These are phyloP conservation scores for Mucor indicus DNA, from an alignment of 371 early-diverging fungal genomes.

Conservation along the genomic window DNA sequence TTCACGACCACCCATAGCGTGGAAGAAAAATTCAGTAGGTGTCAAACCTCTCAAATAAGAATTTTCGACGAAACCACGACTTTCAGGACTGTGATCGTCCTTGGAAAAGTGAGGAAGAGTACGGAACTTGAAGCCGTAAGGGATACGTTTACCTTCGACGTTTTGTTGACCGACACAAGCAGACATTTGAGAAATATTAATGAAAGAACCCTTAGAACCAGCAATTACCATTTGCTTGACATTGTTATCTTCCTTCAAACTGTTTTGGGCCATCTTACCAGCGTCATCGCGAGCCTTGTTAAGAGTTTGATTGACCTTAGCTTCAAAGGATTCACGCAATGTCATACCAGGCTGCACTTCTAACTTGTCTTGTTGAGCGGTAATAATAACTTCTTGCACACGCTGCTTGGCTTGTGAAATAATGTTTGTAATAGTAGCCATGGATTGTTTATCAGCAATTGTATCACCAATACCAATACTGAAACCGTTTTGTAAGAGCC, in stretches of 20 bases:
- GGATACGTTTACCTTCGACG: constrained; percentile 99
- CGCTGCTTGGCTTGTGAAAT: constrained; percentile 85
- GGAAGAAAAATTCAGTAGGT: constrained; percentile 99
- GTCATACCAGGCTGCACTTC: constrained; percentile 98
- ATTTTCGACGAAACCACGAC: constrained; percentile 98
- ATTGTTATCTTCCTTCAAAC: constrained; percentile 93
- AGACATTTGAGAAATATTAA: constrained; percentile 99
- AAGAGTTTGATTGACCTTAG: constrained; percentile 85
- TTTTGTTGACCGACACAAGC: constrained; percentile 99
- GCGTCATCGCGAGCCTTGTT: constrained; percentile 97
- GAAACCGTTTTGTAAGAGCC: constrained; percentile 94
- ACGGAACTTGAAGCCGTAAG: constrained; percentile 96
- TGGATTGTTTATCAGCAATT: constrained; percentile 89
- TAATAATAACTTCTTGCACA: constrained; percentile 84
- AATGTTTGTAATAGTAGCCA: constrained; percentile 81
- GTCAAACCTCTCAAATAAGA: constrained; percentile 97
- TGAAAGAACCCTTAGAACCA: constrained; percentile 98
- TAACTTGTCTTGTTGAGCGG: constrained; percentile 86
- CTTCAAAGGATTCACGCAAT: constrained; percentile 96
- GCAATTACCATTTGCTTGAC: constrained; percentile 98
- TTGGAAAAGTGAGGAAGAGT: constrained; percentile 98
- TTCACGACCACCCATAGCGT: constrained; percentile 99
- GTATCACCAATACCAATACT: constrained; percentile 99
- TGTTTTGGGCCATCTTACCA: constrained; percentile 89
- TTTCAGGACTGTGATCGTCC: constrained; percentile 97